Evolutionary conservation across 2,329 filamentous ascomycete genomes (phyloP).

Genomic region (Alternaria ventricosa): DNA sequence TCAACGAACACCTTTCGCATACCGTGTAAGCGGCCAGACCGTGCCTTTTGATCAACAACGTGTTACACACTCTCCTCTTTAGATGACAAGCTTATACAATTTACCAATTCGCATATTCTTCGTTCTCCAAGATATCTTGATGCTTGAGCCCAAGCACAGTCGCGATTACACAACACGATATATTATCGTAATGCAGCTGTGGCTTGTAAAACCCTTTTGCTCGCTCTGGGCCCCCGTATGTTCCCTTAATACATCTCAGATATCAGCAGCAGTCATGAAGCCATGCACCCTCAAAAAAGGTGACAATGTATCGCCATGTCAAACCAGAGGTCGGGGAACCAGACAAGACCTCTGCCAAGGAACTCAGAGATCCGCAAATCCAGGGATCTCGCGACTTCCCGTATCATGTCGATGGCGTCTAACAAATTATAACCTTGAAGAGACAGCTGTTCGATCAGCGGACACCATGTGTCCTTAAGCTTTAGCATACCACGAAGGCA

Average conservation of each 20-base stretch:
- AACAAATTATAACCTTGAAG: neutral
- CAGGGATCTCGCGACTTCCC: neutral
- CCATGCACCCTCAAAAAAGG: neutral
- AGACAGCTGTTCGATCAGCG: neutral
- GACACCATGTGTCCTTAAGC: constrained; percentile 3
- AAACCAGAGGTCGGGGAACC: neutral
- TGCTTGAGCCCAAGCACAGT: neutral
- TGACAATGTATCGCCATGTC: neutral
- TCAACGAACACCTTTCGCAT: neutral
- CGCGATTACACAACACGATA: neutral
- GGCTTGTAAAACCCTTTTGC: neutral
- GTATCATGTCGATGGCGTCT: neutral
- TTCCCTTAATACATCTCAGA: neutral
- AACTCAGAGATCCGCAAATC: neutral
- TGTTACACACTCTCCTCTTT: neutral
- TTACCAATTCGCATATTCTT: neutral
- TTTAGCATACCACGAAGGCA: neutral
- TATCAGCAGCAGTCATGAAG: neutral
- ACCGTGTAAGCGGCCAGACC: neutral
- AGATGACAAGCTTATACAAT: neutral
- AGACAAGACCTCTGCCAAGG: neutral
- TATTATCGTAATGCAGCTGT: neutral
- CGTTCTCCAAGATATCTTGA: neutral
- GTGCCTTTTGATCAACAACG: neutral
- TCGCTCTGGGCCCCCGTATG: neutral